Percentiles rank a stretch among this genome's conserved stretches.
Evolutionary conservation across 768 basidiomycete genomes (phyloP).

Genomic region (Tylopilus rubrobrunneus): DNA sequence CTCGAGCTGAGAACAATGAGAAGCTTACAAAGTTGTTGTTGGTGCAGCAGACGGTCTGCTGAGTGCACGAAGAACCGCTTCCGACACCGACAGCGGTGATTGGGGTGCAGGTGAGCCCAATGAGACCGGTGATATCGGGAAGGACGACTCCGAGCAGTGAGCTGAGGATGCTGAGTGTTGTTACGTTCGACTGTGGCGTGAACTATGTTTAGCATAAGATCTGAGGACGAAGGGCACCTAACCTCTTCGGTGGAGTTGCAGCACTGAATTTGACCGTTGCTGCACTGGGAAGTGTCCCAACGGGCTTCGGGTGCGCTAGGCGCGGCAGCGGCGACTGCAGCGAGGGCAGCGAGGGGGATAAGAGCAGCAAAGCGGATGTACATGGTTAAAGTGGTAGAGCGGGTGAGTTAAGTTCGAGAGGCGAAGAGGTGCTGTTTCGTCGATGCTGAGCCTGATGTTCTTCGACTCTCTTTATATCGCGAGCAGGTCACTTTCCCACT

Average conservation of each 20-base stretch:
- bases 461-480: too few relatives aligned
- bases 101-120: constrained; percentile 5
- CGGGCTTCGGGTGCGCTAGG: constrained; percentile 3
- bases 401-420: neutral
- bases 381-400: constrained; percentile 1
- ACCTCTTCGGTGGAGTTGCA: constrained; percentile 1
- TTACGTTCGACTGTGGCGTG: neutral
- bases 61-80: neutral
- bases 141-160: neutral
- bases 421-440: neutral
- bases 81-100: neutral
- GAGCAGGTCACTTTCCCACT: too few relatives aligned
- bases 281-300: neutral
- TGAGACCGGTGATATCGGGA: neutral
- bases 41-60: constrained; percentile 15
- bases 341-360: constrained; percentile 11
- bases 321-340: constrained; percentile 3
- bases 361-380: constrained; percentile 3
- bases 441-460: too few relatives aligned
- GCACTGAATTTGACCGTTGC: constrained; percentile 7
- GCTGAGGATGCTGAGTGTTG: neutral
- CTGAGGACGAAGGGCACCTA: neutral
- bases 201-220: neutral
- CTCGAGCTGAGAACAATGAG: neutral
- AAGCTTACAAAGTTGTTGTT: constrained; percentile 6